A percentile compares a stretch with the other conserved stretches of the same genome.
phyloP scores from a whole-genome alignment of 129 eudicot genomes.

The Logfia minima region DNA sequence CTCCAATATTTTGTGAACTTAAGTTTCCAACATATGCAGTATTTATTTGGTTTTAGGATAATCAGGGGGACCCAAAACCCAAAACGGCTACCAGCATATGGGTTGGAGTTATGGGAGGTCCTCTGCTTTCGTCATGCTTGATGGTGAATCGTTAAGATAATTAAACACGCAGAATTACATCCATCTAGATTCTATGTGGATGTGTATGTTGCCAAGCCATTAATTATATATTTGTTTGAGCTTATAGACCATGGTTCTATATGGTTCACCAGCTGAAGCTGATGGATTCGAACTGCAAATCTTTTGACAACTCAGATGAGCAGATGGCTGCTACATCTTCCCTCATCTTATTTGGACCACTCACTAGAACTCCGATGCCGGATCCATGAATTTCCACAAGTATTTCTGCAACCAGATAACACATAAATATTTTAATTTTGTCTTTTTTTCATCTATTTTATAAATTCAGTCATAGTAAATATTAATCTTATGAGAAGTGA shows the following conservation, averaged over 20 bases:
- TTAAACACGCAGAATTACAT: conserved; percentile 11
- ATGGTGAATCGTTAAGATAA: background rate
- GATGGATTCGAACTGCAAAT: conserved; percentile 53
- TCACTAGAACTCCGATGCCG: conserved; percentile 54
- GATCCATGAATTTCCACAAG: conserved; percentile 41
- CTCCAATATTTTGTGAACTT: background rate
- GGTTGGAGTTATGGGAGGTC: conserved; percentile 8
- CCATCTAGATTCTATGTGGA: conserved; percentile 5
- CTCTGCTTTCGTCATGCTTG: background rate
- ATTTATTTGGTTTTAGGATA: conserved; percentile 12
- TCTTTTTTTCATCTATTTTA: background rate
- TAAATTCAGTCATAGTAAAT: background rate
- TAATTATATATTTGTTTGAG: conserved; percentile 3
- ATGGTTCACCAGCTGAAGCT: conserved; percentile 65
- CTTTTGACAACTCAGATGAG: conserved; percentile 42
- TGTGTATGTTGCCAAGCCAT: conserved; percentile 1
- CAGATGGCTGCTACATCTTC: conserved; percentile 68
- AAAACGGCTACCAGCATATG: conserved; percentile 12
- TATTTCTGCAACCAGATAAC: conserved; percentile 41
- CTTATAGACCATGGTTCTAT: background rate
- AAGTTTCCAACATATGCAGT: background rate
- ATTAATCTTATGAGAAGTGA: background rate
- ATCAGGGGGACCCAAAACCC: background rate
- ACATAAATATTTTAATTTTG: background rate
- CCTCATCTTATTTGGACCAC: conserved; percentile 67